Percentiles rank a stretch among this genome's conserved stretches.
phyloP scores from a whole-genome alignment of 1,284 basidiomycete species.

The Golubevia sp. region DNA sequence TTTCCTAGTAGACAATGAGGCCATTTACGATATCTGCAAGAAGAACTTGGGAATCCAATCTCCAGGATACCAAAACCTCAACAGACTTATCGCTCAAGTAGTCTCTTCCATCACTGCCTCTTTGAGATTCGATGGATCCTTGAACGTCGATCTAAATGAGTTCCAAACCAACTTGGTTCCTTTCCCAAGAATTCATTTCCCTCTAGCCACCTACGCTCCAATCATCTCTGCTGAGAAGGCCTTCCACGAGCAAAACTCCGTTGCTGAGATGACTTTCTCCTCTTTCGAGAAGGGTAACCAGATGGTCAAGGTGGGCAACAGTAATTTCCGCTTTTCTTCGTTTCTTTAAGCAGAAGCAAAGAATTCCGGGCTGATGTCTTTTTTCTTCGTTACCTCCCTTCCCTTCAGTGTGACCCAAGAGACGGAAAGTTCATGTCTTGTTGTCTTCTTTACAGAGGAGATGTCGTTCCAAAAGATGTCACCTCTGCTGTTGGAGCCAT shows the following conservation, averaged over 20 bases:
- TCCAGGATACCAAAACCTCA: constrained; percentile 59
- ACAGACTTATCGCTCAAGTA: constrained; percentile 60
- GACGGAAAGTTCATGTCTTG: constrained; percentile 63
- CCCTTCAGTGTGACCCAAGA: constrained; percentile 60
- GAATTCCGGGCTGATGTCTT: too few relatives aligned
- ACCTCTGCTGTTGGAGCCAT: constrained; percentile 61
- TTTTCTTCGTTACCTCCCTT: too few relatives aligned
- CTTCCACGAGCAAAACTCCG: constrained; percentile 61
- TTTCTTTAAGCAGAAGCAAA: too few relatives aligned
- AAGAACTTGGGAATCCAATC: constrained; percentile 56
- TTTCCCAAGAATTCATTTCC: constrained; percentile 62
- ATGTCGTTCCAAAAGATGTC: constrained; percentile 61
- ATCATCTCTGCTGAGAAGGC: constrained; percentile 60
- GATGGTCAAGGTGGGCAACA: too few relatives aligned
- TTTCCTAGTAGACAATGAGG: constrained; percentile 62
- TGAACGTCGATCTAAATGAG: constrained; percentile 62
- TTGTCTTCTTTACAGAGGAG: constrained; percentile 60
- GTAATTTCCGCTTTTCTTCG: too few relatives aligned
- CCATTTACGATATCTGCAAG: constrained; percentile 62
- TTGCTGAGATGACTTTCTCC: constrained; percentile 60
- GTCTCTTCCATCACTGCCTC: constrained; percentile 61
- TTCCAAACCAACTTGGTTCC: constrained; percentile 62
- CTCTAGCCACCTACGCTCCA: constrained; percentile 57
- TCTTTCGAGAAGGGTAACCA: constrained; percentile 61
- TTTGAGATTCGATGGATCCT: constrained; percentile 60